Conservation (phyloP, 169 alveolate species). For the Cryptosporidium sp. region DNA sequence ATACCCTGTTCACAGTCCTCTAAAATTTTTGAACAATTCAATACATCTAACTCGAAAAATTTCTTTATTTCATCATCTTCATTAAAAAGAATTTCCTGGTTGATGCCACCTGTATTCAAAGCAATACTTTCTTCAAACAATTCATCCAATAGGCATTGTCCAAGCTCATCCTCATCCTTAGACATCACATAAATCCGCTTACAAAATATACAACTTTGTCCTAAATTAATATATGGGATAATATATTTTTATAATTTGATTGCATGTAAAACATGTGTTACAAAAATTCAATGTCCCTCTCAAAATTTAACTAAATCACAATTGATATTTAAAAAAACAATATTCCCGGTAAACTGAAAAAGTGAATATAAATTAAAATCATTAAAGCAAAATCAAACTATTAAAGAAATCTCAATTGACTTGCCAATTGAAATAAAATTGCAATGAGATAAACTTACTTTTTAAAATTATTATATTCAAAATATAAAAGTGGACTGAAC, state of each 20-base stretch:
- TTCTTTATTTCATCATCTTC: conserved; percentile 28
- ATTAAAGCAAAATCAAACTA: neutral
- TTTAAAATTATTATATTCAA: neutral
- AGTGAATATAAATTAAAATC: neutral
- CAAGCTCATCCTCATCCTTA: conserved; percentile 15
- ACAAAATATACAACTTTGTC: neutral
- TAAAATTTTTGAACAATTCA: neutral
- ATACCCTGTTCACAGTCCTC: neutral
- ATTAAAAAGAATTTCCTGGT: neutral
- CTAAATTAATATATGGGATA: neutral
- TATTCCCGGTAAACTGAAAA: neutral
- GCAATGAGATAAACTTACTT: too few species aligned
- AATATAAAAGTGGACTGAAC: conserved; percentile 65
- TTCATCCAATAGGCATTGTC: conserved; percentile 9
- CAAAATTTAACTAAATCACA: neutral
- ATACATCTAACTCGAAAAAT: neutral
- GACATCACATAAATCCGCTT: neutral
- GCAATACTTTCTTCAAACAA: neutral
- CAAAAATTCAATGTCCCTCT: conserved; percentile 13
- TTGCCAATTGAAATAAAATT: neutral
- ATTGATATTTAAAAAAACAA: neutral
- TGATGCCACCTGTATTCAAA: neutral
- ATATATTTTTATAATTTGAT: neutral
- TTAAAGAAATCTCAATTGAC: neutral
- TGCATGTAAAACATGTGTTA: conserved; percentile 33